These are phyloP conservation scores for Artomyces pyxidatus DNA, from an alignment of 768 basidiomycete species.

Conservation along the genomic window DNA sequence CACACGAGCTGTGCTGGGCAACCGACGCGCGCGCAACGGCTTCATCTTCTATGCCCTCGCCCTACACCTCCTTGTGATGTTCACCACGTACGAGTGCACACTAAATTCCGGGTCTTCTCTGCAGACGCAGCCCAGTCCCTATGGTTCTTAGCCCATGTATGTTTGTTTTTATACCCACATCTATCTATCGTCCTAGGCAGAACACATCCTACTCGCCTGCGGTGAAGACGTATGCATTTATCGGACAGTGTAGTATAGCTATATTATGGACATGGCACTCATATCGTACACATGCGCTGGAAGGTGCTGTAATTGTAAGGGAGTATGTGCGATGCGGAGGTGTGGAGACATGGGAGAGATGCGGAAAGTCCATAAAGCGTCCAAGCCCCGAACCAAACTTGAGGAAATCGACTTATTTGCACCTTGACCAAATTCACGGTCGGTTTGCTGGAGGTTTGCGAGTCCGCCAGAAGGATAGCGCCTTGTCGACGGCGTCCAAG, in stretches of 20 bases:
- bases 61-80: slow-evolving; percentile 76
- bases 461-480: slow-evolving; percentile 41
- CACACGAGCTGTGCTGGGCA: slow-evolving; percentile 81
- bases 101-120: slow-evolving; percentile 39
- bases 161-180: background rate
- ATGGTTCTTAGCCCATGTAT: slow-evolving; percentile 18
- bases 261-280: background rate
- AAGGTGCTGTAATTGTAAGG: no score
- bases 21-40: slow-evolving; percentile 79
- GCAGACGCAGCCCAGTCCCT: slow-evolving; percentile 45
- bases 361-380: background rate
- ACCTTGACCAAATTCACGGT: background rate
- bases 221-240: no score
- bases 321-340: background rate
- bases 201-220: no score
- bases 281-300: background rate
- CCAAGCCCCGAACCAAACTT: background rate
- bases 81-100: slow-evolving; percentile 69
- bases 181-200: background rate
- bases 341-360: background rate
- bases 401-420: background rate
- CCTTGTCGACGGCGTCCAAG: slow-evolving; percentile 64
- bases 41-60: slow-evolving; percentile 83
- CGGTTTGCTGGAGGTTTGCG: slow-evolving; percentile 9
- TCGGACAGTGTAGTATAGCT: background rate